Conservation (phyloP, 768 basidiomycete species). For the Tephrocybe sp. region DNA sequence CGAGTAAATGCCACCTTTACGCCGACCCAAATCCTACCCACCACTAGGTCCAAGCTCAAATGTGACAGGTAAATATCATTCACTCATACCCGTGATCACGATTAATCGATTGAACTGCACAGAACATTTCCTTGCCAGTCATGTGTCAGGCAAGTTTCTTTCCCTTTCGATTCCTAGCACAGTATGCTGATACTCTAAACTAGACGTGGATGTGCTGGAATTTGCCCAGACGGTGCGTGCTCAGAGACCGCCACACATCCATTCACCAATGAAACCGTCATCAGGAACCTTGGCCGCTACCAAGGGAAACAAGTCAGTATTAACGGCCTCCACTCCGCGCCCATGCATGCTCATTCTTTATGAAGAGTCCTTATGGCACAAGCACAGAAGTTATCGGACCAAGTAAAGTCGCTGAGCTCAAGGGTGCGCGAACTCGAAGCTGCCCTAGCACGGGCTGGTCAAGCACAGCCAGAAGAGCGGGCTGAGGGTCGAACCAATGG, state of each 20-base stretch:
- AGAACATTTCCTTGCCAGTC: conserved; percentile 55
- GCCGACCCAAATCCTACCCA: not conserved
- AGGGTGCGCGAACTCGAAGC: conserved; percentile 46
- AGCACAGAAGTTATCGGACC: conserved; percentile 43
- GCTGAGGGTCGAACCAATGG: not conserved
- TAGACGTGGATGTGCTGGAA: conserved; percentile 48
- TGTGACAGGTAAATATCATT: conserved; percentile 41
- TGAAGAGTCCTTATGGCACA: conserved; percentile 50
- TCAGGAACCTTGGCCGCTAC: conserved; percentile 48
- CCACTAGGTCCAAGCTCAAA: conserved; percentile 49
- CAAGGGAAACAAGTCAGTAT: conserved; percentile 53
- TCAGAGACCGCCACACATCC: not conserved
- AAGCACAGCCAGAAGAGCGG: not conserved
- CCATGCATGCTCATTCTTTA: not conserved
- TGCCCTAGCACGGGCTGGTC: conserved; percentile 30
- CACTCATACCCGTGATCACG: not conserved
- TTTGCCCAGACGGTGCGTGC: conserved; percentile 47
- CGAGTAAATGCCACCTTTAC: not conserved
- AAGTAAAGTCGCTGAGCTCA: conserved; percentile 40
- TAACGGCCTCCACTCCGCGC: not conserved
- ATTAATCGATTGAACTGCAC: conserved; percentile 20
- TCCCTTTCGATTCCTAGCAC: not conserved
- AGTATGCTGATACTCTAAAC: not conserved
- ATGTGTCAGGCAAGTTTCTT: conserved; percentile 36
- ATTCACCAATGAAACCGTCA: not conserved